These are phyloP conservation scores for Cryptococcus sp. DNA, from an alignment of 1,284 basidiomycete species.

Conservation along the genomic window DNA sequence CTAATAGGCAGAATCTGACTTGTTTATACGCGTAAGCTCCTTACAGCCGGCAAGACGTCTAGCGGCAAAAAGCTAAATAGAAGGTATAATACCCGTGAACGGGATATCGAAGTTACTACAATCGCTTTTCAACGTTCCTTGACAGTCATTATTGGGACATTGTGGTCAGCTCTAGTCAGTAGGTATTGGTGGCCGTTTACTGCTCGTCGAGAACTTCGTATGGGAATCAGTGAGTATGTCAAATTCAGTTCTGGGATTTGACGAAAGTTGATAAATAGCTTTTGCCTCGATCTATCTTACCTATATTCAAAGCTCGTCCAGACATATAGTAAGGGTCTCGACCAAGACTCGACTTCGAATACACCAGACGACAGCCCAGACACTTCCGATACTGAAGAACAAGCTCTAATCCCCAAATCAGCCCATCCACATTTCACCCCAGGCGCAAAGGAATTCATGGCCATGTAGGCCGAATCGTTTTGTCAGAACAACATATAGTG, in stretches of 20 bases:
- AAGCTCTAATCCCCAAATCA: constrained; percentile 6
- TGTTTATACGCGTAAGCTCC: constrained; percentile 71
- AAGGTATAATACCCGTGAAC: constrained; percentile 76
- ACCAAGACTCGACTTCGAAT: constrained; percentile 4
- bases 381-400: constrained; percentile 7
- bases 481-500: background rate
- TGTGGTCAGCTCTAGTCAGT: constrained; percentile 84
- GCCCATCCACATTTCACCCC: constrained; percentile 28
- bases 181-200: constrained; percentile 94
- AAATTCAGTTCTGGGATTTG: constrained; percentile 34
- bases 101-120: constrained; percentile 63
- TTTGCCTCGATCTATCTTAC: constrained; percentile 48
- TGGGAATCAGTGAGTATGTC: constrained; percentile 72
- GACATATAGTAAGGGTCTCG: constrained; percentile 30
- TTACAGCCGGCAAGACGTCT: too few relatives aligned
- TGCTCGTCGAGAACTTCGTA: constrained; percentile 78
- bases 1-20: constrained; percentile 72
- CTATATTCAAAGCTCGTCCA: constrained; percentile 47
- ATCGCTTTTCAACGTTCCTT: constrained; percentile 73
- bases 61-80: too few relatives aligned
- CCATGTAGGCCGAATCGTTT: constrained; percentile 59
- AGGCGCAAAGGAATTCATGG: constrained; percentile 74
- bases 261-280: constrained; percentile 18
- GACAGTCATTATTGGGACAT: constrained; percentile 78
- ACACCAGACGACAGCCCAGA: too few relatives aligned